phyloP scores from a whole-genome alignment of 2,329 filamentous ascomycete genomes.

The Fusarium oligoseptatum region DNA sequence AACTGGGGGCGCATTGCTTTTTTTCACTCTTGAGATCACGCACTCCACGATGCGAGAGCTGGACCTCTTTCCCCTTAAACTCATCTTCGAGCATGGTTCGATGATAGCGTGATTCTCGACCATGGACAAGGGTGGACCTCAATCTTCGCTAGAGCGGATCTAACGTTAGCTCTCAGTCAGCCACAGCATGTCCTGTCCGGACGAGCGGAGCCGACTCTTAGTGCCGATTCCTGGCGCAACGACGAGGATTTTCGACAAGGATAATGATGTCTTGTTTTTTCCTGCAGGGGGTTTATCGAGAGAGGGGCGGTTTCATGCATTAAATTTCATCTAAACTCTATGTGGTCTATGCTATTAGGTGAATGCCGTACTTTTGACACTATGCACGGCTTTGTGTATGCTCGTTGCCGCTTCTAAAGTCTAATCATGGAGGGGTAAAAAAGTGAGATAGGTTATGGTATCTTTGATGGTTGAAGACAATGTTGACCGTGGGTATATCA shows the following conservation, averaged over 20 bases:
- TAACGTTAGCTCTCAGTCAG: constrained; percentile 6
- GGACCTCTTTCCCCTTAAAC: not conserved
- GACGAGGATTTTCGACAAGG: constrained; percentile 5
- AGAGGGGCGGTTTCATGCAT: not conserved
- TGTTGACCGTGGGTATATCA: not conserved
- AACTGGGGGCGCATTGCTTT: constrained; percentile 2
- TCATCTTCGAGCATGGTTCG: not conserved
- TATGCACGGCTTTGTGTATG: not conserved
- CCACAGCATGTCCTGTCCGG: constrained; percentile 14
- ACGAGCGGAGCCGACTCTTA: constrained; percentile 31
- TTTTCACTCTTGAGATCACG: not conserved
- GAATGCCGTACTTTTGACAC: not conserved
- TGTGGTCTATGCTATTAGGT: constrained; percentile 5
- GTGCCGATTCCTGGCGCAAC: not conserved
- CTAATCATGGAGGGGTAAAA: not conserved
- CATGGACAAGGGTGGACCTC: not conserved
- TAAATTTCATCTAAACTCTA: constrained; percentile 12
- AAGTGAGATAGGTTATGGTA: not conserved
- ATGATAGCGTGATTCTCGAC: not conserved
- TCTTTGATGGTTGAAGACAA: constrained; percentile 4
- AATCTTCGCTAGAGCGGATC: not conserved
- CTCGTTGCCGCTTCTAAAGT: constrained; percentile 7
- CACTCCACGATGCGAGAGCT: not conserved
- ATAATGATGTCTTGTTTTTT: not conserved
- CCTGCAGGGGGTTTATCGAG: not conserved